Conservation (phyloP, 345 rosid species). For the Eutrema yunnanense region DNA sequence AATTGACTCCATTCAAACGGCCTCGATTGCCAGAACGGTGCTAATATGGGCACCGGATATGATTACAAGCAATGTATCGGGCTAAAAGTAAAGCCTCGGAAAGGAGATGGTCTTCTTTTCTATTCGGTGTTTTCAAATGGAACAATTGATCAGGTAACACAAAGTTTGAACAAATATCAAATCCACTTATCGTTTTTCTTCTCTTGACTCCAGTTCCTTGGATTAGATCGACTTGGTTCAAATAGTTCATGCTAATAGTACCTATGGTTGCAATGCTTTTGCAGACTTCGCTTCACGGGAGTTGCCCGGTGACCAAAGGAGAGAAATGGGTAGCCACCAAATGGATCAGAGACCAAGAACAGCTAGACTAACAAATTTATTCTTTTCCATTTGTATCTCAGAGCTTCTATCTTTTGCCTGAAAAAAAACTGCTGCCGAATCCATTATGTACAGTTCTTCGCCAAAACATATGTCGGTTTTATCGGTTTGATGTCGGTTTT, state of each 20-base stretch:
- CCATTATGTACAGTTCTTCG: slow-evolving; percentile 16
- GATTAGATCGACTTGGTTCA: background rate
- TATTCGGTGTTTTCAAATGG: slow-evolving; percentile 60
- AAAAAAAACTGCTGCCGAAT: background rate
- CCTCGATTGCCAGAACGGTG: slow-evolving; percentile 40
- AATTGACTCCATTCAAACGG: background rate
- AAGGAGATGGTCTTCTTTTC: slow-evolving; percentile 71
- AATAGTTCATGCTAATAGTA: background rate
- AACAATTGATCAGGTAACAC: slow-evolving; percentile 58
- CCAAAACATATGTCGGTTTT: background rate
- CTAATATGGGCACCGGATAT: slow-evolving; percentile 31
- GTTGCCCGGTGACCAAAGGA: slow-evolving; percentile 73
- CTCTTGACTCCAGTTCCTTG: background rate
- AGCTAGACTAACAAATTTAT: slow-evolving; percentile 5
- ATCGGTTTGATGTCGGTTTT: background rate
- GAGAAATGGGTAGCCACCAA: slow-evolving; percentile 92
- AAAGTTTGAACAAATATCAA: background rate
- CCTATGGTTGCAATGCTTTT: slow-evolving; percentile 7
- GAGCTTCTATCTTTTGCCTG: background rate
- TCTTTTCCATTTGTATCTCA: background rate
- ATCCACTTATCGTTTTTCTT: background rate
- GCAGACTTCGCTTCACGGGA: slow-evolving; percentile 87
- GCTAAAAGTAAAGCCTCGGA: slow-evolving; percentile 67
- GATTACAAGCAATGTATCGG: slow-evolving; percentile 62
- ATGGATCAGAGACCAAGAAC: slow-evolving; percentile 75